phyloP scores from a whole-genome alignment of 2,329 filamentous ascomycete species.

The Cladosporium sp. region DNA sequence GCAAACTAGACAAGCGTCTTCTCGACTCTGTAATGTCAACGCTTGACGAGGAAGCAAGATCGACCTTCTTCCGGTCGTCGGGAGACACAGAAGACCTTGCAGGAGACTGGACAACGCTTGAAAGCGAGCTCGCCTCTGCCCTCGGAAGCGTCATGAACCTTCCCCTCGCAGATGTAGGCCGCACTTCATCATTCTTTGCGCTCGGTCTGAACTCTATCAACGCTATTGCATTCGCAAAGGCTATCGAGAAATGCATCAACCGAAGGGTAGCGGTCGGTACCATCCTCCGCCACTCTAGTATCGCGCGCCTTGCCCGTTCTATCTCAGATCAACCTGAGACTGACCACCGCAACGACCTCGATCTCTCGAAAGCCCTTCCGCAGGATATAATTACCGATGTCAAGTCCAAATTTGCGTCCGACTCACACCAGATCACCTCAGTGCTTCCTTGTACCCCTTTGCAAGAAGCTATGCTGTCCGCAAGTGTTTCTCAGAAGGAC shows the following conservation, averaged over 20 bases:
- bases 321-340: neutral
- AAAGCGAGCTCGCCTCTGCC: constrained; percentile 53
- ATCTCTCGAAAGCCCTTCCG: neutral
- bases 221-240: constrained; percentile 65
- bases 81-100: constrained; percentile 32
- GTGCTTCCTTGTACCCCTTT: constrained; percentile 80
- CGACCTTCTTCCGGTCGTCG: constrained; percentile 32
- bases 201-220: constrained; percentile 81
- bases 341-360: neutral
- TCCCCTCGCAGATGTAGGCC: constrained; percentile 46
- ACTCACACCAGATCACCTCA: constrained; percentile 20
- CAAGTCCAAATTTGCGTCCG: neutral
- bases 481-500: constrained; percentile 40
- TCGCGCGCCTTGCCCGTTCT: constrained; percentile 54
- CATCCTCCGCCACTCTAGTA: constrained; percentile 64
- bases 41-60: constrained; percentile 46
- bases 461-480: constrained; percentile 81
- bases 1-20: constrained; percentile 63
- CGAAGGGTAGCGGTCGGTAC: constrained; percentile 60
- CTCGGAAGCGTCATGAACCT: constrained; percentile 36
- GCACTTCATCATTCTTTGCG: constrained; percentile 70
- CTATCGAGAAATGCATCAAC: constrained; percentile 48
- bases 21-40: constrained; percentile 48
- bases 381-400: neutral
- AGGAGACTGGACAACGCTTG: constrained; percentile 50